Evolutionary conservation across 2,329 filamentous ascomycete species (phyloP).

Genomic region (Fusarium buxicola): DNA sequence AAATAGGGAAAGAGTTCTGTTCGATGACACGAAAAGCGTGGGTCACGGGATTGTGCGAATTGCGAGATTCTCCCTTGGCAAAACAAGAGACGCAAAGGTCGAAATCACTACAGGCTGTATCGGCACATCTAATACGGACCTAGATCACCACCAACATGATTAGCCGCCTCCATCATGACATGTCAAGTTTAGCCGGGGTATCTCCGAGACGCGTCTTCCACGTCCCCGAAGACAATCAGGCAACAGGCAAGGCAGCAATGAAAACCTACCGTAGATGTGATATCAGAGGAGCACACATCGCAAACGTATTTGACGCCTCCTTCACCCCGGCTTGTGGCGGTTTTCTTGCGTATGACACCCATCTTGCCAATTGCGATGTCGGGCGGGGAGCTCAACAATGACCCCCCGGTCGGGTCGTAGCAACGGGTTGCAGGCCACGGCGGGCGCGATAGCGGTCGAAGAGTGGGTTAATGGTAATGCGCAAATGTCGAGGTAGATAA

Average conservation of each 20-base stretch:
- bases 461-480: conserved; percentile 31
- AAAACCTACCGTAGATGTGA: conserved; percentile 88
- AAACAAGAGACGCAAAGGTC: conserved; percentile 98
- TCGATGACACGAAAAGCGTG: conserved; percentile 96
- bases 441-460: conserved; percentile 28
- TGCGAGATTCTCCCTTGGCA: conserved; percentile 80
- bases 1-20: conserved; percentile 98
- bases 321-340: conserved; percentile 84
- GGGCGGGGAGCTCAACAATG: conserved; percentile 44
- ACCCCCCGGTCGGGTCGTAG: conserved; percentile 42
- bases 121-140: conserved; percentile 95
- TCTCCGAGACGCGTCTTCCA: conserved; percentile 36
- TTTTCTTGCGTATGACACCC: conserved; percentile 98
- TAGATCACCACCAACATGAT: conserved; percentile 52
- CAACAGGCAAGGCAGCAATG: conserved; percentile 16
- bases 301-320: conserved; percentile 96
- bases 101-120: conserved; percentile 87
- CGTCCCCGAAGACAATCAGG: conserved; percentile 10
- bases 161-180: conserved; percentile 41
- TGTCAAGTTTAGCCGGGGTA: conserved; percentile 42
- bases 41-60: conserved; percentile 85
- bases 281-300: conserved; percentile 95
- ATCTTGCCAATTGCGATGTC: conserved; percentile 61
- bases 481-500: conserved; percentile 21
- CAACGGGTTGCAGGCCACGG: conserved; percentile 25